Percentiles rank a stretch among this genome's conserved stretches.
Conservation (phyloP, 2,329 filamentous ascomycete genomes). For the Diaporthe nobilis region DNA sequence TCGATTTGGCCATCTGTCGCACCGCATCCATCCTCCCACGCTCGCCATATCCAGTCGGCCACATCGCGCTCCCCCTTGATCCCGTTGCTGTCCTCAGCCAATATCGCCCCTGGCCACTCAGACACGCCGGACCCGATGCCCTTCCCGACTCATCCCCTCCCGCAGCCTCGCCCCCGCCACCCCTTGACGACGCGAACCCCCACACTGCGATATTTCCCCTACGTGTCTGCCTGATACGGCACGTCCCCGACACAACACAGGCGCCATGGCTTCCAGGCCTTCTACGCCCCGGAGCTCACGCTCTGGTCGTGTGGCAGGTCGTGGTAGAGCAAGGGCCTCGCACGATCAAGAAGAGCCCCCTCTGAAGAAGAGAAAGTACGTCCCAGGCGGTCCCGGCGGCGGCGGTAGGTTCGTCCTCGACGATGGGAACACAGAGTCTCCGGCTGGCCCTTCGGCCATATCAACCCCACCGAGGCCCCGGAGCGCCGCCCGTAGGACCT, state of each 20-base stretch:
- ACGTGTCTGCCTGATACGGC: conserved; percentile 23
- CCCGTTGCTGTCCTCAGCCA: background rate
- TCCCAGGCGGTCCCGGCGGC: conserved; percentile 88
- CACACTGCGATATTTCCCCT: conserved; percentile 7
- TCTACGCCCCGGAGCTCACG: conserved; percentile 41
- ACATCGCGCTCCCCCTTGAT: conserved; percentile 28
- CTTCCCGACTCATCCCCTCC: conserved; percentile 30
- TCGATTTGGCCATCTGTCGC: conserved; percentile 41
- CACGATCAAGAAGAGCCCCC: conserved; percentile 67
- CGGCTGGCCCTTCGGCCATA: conserved; percentile 64
- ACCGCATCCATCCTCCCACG: conserved; percentile 34
- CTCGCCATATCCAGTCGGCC: background rate
- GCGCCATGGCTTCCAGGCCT: conserved; percentile 40
- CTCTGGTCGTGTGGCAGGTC: conserved; percentile 58
- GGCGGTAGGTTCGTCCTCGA: conserved; percentile 85
- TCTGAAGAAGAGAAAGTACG: conserved; percentile 81
- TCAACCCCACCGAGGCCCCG: conserved; percentile 67
- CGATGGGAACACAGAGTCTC: conserved; percentile 74
- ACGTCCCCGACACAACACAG: background rate
- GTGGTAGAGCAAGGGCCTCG: conserved; percentile 49
- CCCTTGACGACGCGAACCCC: conserved; percentile 41
- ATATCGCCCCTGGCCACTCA: conserved; percentile 4
- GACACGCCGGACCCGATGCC: conserved; percentile 39
- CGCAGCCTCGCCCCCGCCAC: conserved; percentile 38
- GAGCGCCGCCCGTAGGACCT: conserved; percentile 64